A percentile compares a stretch with the other conserved stretches of the same genome.
Conservation (phyloP, 768 basidiomycete genomes). For the Leccinum fibrillosum region DNA sequence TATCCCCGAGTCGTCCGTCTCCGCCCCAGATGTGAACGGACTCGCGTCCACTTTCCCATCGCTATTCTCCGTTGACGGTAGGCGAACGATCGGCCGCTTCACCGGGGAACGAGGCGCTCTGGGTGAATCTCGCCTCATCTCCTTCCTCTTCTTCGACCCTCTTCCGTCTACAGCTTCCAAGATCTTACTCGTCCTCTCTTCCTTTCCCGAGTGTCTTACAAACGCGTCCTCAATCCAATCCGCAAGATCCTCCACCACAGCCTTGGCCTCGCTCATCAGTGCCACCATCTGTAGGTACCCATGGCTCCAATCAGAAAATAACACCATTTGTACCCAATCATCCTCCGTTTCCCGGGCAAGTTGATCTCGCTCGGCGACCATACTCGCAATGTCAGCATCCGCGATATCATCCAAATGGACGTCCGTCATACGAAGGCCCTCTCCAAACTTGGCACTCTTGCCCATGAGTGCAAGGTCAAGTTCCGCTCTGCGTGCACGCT, state of each 20-base stretch:
- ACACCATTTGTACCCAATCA: constrained; percentile 92
- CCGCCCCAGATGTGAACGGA: constrained; percentile 49
- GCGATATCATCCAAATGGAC: constrained; percentile 29
- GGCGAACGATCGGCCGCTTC: constrained; percentile 13
- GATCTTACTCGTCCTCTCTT: constrained; percentile 18
- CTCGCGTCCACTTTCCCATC: constrained; percentile 18
- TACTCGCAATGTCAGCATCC: constrained; percentile 32
- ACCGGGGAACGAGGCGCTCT: constrained; percentile 20
- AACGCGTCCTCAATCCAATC: constrained; percentile 92
- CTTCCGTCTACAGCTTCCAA: constrained; percentile 16
- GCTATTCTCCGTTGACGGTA: background rate
- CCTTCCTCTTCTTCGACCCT: constrained; percentile 27
- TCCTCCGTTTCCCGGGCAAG: constrained; percentile 73
- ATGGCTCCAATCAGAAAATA: constrained; percentile 96
- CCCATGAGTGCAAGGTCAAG: constrained; percentile 58
- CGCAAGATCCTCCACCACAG: constrained; percentile 76
- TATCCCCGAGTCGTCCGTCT: constrained; percentile 68
- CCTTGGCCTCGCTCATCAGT: constrained; percentile 78
- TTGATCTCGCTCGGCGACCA: constrained; percentile 58
- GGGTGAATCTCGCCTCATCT: constrained; percentile 20
- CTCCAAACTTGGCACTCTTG: constrained; percentile 62
- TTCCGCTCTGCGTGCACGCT: constrained; percentile 75
- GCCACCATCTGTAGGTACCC: constrained; percentile 95
- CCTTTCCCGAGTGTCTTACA: constrained; percentile 30
- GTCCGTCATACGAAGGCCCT: constrained; percentile 60